These are phyloP conservation scores for Lophiostoma macrostomum DNA, from an alignment of 495 filamentous ascomycete genomes.

Conservation along the genomic window DNA sequence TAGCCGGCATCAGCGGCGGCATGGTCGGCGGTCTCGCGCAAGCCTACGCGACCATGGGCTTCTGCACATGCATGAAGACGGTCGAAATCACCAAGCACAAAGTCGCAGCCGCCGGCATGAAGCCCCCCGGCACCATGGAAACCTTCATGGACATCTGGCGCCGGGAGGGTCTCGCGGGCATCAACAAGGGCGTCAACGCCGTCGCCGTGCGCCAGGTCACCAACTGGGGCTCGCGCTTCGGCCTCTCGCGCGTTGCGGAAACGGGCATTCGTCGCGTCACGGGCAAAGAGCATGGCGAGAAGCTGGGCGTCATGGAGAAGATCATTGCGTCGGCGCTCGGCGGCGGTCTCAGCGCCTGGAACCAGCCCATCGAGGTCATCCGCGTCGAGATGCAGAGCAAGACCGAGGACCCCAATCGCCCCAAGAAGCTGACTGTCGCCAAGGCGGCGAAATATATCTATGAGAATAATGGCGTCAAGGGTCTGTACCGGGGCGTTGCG, in stretches of 20 bases:
- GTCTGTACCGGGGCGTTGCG: conserved; percentile 92
- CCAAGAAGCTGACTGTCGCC: conserved; percentile 95
- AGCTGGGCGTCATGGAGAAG: conserved; percentile 79
- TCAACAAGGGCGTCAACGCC: conserved; percentile 97
- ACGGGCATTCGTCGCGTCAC: conserved; percentile 77
- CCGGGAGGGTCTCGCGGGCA: conserved; percentile 88
- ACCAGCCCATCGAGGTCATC: conserved; percentile 99
- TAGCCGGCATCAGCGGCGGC: conserved; percentile 83
- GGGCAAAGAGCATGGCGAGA: conserved; percentile 74
- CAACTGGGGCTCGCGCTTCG: conserved; percentile 97
- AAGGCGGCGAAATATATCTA: conserved; percentile 95
- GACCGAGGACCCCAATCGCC: conserved; percentile 93
- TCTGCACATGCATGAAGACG: conserved; percentile 99
- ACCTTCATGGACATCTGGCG: conserved; percentile 98
- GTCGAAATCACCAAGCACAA: conserved; percentile 99
- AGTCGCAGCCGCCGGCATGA: conserved; percentile 75
- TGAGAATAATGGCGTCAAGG: conserved; percentile 78
- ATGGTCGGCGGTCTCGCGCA: conserved; percentile 94
- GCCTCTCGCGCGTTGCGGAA: conserved; percentile 86
- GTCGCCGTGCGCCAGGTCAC: conserved; percentile 98
- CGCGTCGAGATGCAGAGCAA: conserved; percentile 99
- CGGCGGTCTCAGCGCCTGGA: conserved; percentile 95
- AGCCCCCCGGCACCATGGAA: conserved; percentile 80
- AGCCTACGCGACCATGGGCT: conserved; percentile 98
- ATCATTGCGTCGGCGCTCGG: conserved; percentile 82